Percentiles rank a stretch among this genome's conserved stretches.
Evolutionary conservation across 2,329 filamentous ascomycete genomes (phyloP).

Genomic region (Pseudocercospora ulei): DNA sequence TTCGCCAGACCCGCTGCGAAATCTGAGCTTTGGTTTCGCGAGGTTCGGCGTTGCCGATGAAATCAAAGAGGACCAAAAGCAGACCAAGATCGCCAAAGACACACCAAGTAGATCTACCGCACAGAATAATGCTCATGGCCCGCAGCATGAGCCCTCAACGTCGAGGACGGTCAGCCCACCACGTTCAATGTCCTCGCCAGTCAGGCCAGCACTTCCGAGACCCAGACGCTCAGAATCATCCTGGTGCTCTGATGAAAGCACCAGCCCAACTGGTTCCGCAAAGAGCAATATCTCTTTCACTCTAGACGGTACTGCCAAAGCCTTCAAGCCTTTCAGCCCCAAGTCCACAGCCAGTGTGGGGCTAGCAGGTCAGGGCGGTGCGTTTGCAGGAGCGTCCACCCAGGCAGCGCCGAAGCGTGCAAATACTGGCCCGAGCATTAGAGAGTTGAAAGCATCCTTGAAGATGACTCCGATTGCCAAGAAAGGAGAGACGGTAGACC

Average conservation of each 20-base stretch:
- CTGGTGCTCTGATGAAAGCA: not conserved
- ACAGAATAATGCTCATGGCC: not conserved
- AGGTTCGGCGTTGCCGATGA: not conserved
- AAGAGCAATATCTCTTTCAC: constrained; percentile 18
- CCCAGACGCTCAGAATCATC: constrained; percentile 1
- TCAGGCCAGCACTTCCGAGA: too few species aligned
- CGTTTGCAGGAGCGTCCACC: constrained; percentile 3
- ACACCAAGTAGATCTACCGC: not conserved
- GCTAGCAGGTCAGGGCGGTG: not conserved
- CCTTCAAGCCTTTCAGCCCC: constrained; percentile 17
- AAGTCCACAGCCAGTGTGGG: constrained; percentile 17
- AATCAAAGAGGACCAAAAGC: constrained; percentile 1
- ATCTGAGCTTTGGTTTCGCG: not conserved
- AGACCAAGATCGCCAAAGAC: constrained; percentile 5
- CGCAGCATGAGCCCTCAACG: not conserved
- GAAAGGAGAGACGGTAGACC: constrained; percentile 15
- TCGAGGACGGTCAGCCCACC: too few species aligned
- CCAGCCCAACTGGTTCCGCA: not conserved
- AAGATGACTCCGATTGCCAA: constrained; percentile 22
- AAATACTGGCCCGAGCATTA: constrained; percentile 2
- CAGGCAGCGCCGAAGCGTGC: not conserved
- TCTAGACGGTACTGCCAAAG: constrained; percentile 16
- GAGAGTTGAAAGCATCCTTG: constrained; percentile 16
- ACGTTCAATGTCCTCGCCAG: not conserved
- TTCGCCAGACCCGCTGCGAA: not conserved